A percentile compares a stretch with the other conserved stretches of the same genome.
phyloP scores from a whole-genome alignment of 345 rosid genomes.

The Corchorus capsularis region DNA sequence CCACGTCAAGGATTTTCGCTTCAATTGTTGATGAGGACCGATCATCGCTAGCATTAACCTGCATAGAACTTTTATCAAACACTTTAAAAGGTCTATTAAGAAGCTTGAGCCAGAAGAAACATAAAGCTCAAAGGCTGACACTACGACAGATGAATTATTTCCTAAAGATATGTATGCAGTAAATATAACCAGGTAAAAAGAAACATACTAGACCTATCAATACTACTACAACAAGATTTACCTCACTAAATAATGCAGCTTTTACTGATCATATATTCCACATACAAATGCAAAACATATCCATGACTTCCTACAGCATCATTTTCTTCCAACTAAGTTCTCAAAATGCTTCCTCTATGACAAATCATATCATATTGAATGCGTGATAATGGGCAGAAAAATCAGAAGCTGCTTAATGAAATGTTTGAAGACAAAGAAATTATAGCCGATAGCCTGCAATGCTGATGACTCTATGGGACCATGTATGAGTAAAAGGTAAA shows the following conservation, averaged over 20 bases:
- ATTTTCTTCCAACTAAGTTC: background rate
- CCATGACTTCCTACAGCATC: background rate
- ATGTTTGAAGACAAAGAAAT: constrained; percentile 1
- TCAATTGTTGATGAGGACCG: constrained; percentile 82
- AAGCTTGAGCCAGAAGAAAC: background rate
- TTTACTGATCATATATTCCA: background rate
- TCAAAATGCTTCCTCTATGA: constrained; percentile 12
- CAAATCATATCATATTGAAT: constrained; percentile 12
- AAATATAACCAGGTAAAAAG: background rate
- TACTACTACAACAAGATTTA: too few relatives aligned
- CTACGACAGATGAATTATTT: background rate
- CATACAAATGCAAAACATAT: background rate
- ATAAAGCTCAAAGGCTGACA: background rate
- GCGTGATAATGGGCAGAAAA: background rate
- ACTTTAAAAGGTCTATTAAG: background rate
- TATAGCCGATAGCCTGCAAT: constrained; percentile 3
- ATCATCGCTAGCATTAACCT: constrained; percentile 99
- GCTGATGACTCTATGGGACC: constrained; percentile 2
- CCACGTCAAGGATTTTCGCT: constrained; percentile 90
- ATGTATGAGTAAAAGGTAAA: constrained; percentile 29
- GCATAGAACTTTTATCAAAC: constrained; percentile 24
- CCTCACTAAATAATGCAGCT: too few relatives aligned
- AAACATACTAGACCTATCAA: background rate
- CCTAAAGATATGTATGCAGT: background rate
- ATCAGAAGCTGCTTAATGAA: constrained; percentile 8